phyloP scores from a whole-genome alignment of 2,329 filamentous ascomycete genomes.

The Aspergillus sp. region DNA sequence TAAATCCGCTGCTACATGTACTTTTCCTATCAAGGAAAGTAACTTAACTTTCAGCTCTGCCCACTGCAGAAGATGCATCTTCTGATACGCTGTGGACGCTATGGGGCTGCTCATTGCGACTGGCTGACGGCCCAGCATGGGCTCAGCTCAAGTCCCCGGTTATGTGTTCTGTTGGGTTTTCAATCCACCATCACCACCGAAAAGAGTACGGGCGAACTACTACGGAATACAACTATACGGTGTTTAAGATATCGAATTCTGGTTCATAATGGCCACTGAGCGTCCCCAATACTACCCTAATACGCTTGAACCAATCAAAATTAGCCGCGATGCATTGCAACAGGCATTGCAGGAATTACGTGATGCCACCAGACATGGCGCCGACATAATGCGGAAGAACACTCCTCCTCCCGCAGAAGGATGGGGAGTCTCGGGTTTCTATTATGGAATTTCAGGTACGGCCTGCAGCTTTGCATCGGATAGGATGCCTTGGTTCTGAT shows the following conservation, averaged over 20 bases:
- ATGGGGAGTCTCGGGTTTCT: conserved; percentile 22
- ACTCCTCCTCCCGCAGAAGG: conserved; percentile 13
- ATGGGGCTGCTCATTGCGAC: neutral
- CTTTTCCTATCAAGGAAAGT: neutral
- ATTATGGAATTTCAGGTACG: conserved; percentile 26
- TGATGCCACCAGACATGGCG: conserved; percentile 20
- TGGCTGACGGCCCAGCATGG: neutral
- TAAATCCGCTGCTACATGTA: neutral
- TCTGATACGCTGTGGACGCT: too few species aligned
- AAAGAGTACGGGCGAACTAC: neutral
- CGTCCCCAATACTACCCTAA: conserved; percentile 21
- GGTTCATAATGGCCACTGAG: neutral
- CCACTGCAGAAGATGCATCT: too few species aligned
- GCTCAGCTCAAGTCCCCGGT: neutral
- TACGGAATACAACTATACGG: neutral
- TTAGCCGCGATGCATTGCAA: conserved; percentile 11
- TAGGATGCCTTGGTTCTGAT: neutral
- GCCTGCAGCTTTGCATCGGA: neutral
- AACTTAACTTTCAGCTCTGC: neutral
- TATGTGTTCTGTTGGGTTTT: neutral
- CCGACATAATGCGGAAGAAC: conserved; percentile 18
- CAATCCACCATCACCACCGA: neutral
- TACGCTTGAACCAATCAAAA: conserved; percentile 13
- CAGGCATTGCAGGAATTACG: conserved; percentile 22
- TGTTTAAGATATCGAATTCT: neutral